Evolutionary conservation across 371 early-diverging fungal genomes (phyloP), one percentile per base, ranked within the genome.

Genomic region (Entomophthora muscae): DNA sequence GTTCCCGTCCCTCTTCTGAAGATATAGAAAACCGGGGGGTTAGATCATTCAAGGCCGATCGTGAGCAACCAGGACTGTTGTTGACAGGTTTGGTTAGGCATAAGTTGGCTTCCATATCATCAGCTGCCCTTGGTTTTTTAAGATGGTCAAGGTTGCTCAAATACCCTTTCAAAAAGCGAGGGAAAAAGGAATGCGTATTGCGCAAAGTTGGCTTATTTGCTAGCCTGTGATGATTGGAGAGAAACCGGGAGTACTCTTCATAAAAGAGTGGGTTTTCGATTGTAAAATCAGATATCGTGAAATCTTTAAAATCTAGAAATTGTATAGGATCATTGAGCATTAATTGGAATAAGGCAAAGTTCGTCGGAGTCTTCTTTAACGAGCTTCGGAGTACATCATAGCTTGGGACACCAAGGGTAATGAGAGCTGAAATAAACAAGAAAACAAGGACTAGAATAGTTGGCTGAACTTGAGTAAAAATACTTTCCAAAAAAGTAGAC

Each of bases 271-370:
- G 57, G 26, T 57, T 57, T 26, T 57, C 57, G 31, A 57, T 26
- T 7, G 57, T 57, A 57, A 57, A 57, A 28, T 57, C 57, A 26
- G 17, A 29, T 3, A 57, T 31, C 21, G 57, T 57, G 57, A 57
- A 57, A 13, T 57, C 57, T 28, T 57, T 57, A 26, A 57, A 57
- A 28, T 57, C 57, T 10, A 29, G 21, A 28, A 57, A 57, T 28
- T 26, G 22, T 13, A 29, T 31, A 3, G 12, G 22, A 26, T 57
- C 29, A 17, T 57, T 57, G 13, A 57, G 31, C 57, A 57, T 57
- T 17, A 22, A 12, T 17, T 57, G 57, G 22, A 57, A 57, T 26
- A 29, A 29, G 5, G 26, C 7, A 57, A 57, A 57, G 28, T 57
- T 57, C 10, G 24, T 57, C 10, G 57, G 57, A 17, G 57, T 57